Evolutionary conservation across 371 early-diverging fungal species (phyloP).

Genomic region (Lichtheimia corymbifera): DNA sequence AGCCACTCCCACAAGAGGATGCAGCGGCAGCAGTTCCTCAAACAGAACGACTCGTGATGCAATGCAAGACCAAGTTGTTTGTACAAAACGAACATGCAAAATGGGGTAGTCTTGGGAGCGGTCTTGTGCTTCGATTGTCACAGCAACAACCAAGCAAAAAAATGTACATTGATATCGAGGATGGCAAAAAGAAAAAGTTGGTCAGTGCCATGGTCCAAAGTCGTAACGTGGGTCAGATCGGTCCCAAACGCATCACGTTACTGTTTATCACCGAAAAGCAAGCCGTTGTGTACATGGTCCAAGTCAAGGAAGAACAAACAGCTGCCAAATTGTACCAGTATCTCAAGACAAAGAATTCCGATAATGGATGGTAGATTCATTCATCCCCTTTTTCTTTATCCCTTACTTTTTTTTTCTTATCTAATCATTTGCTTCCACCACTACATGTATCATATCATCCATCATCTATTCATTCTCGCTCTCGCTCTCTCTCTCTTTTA

Average conservation of each 20-base stretch:
- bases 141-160: constrained; percentile 38
- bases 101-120: constrained; percentile 41
- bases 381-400: background rate
- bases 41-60: constrained; percentile 32
- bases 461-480: background rate
- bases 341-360: constrained; percentile 38
- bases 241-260: constrained; percentile 42
- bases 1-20: background rate
- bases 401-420: constrained; percentile 6
- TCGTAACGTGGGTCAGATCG: constrained; percentile 37
- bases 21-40: constrained; percentile 13
- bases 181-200: constrained; percentile 31
- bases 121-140: constrained; percentile 35
- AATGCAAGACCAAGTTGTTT: constrained; percentile 46
- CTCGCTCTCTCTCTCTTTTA: background rate
- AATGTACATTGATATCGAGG: constrained; percentile 46
- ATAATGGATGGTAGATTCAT: constrained; percentile 36
- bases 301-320: constrained; percentile 40
- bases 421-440: background rate
- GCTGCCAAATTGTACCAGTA: constrained; percentile 44
- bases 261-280: constrained; percentile 34
- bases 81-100: constrained; percentile 39
- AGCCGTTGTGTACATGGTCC: constrained; percentile 47
- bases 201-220: constrained; percentile 47
- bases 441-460: background rate